phyloP scores from a whole-genome alignment of 352 stramenopile species.

The Phytophthora melonis region DNA sequence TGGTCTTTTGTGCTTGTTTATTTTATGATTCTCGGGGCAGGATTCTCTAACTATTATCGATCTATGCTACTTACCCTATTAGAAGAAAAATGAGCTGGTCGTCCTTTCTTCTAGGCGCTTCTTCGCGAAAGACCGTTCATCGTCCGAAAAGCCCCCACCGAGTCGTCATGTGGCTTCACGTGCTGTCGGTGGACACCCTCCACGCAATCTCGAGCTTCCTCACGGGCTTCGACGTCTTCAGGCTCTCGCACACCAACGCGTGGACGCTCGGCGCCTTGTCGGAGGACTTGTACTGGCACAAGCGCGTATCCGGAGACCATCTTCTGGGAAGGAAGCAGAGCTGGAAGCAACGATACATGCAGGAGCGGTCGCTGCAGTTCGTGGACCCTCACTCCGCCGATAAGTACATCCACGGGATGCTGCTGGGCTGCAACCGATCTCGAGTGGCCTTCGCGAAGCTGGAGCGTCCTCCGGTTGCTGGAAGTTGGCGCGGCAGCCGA shows the following conservation, averaged over 20 bases:
- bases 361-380: conserved; percentile 20
- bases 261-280: conserved; percentile 25
- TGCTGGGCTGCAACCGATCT: conserved; percentile 14
- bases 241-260: conserved; percentile 25
- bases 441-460: conserved; percentile 14
- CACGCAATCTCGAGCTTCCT: conserved; percentile 22
- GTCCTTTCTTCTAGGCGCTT: background rate
- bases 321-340: background rate
- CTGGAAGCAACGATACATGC: conserved; percentile 17
- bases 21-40: background rate
- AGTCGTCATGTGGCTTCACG: conserved; percentile 3
- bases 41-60: too few relatives aligned
- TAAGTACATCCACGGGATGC: conserved; percentile 23
- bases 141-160: background rate
- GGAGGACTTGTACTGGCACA: conserved; percentile 25
- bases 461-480: conserved; percentile 11
- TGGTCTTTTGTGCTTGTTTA: background rate
- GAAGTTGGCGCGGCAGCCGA: conserved; percentile 11
- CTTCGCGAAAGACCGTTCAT: background rate
- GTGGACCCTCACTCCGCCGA: conserved; percentile 5
- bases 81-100: background rate
- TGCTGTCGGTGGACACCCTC: conserved; percentile 21
- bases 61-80: too few relatives aligned
- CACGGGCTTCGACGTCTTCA: conserved; percentile 25
- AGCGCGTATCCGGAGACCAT: background rate